A percentile compares a stretch with the other conserved stretches of the same genome.
These are phyloP conservation scores for Teunomyces cretensis DNA, from an alignment of 805 yeast species.

Conservation along the genomic window DNA sequence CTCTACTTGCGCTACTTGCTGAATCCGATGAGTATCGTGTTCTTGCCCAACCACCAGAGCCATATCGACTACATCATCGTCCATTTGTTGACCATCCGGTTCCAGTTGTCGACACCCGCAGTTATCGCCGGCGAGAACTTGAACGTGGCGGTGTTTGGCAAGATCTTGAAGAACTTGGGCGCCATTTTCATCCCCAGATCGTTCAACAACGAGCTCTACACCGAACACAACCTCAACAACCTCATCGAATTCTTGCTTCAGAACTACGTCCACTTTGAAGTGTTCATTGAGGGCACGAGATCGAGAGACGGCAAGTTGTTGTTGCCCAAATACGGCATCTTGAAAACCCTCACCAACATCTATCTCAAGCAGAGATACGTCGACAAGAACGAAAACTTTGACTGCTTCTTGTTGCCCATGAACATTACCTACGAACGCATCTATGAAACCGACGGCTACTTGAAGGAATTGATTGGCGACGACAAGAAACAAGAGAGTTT, in stretches of 20 bases:
- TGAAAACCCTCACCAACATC: slow-evolving; percentile 51
- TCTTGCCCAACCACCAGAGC: slow-evolving; percentile 61
- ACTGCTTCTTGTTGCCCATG: slow-evolving; percentile 49
- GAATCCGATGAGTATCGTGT: slow-evolving; percentile 46
- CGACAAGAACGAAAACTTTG: slow-evolving; percentile 20
- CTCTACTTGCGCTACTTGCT: slow-evolving; percentile 32
- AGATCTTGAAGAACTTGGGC: slow-evolving; percentile 49
- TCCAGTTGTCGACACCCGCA: slow-evolving; percentile 53
- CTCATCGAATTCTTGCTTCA: slow-evolving; percentile 49
- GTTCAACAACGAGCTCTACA: slow-evolving; percentile 42
- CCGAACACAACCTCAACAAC: slow-evolving; percentile 47
- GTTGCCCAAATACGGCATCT: slow-evolving; percentile 61
- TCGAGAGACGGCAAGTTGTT: slow-evolving; percentile 65
- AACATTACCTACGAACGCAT: slow-evolving; percentile 61
- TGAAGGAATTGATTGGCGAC: slow-evolving; percentile 54
- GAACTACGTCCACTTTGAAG: slow-evolving; percentile 53
- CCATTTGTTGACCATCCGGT: slow-evolving; percentile 52
- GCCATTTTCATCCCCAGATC: slow-evolving; percentile 58
- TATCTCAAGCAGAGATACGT: slow-evolving; percentile 37
- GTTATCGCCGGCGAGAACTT: slow-evolving; percentile 69
- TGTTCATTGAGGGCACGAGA: slow-evolving; percentile 66
- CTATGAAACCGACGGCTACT: slow-evolving; percentile 54
- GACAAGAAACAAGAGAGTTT: slow-evolving; percentile 57
- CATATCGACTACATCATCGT: slow-evolving; percentile 61
- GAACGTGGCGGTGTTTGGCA: slow-evolving; percentile 57